Evolutionary conservation across 2,329 filamentous ascomycete species (phyloP), one percentile per base, ranked within the genome.

Genomic region (Botryotinia convoluta): DNA sequence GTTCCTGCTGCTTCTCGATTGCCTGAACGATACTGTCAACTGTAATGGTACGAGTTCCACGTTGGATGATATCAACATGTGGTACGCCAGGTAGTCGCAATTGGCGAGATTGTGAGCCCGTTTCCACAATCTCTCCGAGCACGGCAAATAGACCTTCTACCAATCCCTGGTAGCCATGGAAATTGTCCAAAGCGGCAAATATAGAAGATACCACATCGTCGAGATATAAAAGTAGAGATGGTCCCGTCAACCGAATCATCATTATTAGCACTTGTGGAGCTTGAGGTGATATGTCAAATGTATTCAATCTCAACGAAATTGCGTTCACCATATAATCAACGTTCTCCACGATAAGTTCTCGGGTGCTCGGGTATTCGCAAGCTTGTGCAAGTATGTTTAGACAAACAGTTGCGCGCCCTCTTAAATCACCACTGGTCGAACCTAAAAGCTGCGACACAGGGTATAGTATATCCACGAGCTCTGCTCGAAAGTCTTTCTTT

Each of bases 261-360:
- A 99, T 98, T 10, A 92, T 87, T 67, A 99, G 83, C 2, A 98
- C 96, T 77, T 95, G 92, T 4, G 95, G 94, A 4, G 94, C 94
- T 75, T 97, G 93, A 1, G 95, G 95, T 0, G 94, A 95, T 70
- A 98, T 91, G 76, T 98, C 94, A 76, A 98, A 93, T 0, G 93
- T 93, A 78, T 97, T 98, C 12, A 99, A 87, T 75, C 94, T 93
- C 74, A 98, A 83, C 0, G 93, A 93, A 26, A 99, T 90, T 0
- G 96, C 93, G 80, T 98, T 98, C 74, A 98, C 91, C 83, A 99
- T 92, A 81, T 99, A 99, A 82, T 99, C 96, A 26, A 94, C 95
- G 75, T 99, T 99, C 70, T 92, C 90, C 42, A 98, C 88, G 57
- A 99, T 91, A 76, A 99, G 85, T 26, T 93, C 90, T 39, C 92